These are phyloP conservation scores for Musa acuminata DNA, from an alignment of 176 grass and related monocot genomes.

Conservation along the genomic window DNA sequence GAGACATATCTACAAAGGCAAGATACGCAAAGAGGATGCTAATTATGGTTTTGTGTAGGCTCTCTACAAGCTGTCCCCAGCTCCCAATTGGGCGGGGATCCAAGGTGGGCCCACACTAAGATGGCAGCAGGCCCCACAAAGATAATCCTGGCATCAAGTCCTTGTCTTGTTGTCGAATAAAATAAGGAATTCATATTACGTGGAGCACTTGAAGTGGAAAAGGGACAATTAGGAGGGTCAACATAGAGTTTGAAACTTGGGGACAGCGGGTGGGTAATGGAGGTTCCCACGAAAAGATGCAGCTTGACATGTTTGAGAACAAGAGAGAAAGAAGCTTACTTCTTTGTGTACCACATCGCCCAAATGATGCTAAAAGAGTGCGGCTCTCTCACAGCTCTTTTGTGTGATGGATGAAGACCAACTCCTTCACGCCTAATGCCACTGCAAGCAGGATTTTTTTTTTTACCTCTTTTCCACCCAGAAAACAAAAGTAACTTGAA, in stretches of 20 bases:
- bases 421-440: neutral
- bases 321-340: neutral
- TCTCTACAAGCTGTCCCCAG: neutral
- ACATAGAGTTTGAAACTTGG: neutral
- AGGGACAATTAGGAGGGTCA: neutral
- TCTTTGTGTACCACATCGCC: neutral
- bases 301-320: neutral
- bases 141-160: neutral
- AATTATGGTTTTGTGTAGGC: neutral
- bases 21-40: neutral
- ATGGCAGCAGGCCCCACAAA: neutral
- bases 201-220: neutral
- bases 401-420: neutral
- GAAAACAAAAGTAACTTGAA: neutral
- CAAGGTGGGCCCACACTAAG: neutral
- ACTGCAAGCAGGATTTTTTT: too few relatives aligned
- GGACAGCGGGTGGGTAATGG: neutral
- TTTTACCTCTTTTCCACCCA: neutral
- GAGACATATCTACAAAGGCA: slow-evolving; percentile 7
- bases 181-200: too few relatives aligned
- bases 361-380: too few relatives aligned
- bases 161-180: neutral
- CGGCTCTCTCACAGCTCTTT: neutral
- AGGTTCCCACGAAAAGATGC: neutral
- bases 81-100: neutral